Evolutionary conservation across 192 early-diverging fungal species (phyloP).

Genomic region (Phycomyces blakesleeanus): DNA sequence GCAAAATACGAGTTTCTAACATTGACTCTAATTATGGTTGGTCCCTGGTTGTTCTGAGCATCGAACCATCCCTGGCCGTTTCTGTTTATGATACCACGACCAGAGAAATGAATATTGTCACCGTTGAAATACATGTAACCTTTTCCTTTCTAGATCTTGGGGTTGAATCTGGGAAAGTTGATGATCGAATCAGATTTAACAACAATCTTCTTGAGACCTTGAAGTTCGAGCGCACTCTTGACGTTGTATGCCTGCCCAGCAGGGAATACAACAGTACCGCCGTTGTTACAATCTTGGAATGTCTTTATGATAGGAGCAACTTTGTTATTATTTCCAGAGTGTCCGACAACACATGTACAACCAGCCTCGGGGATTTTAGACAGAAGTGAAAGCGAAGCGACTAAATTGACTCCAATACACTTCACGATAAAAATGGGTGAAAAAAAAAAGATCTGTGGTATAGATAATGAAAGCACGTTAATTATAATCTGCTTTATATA

Average conservation of each 20-base stretch:
- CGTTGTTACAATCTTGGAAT: slow-evolving; percentile 13
- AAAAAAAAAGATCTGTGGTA: too few relatives aligned
- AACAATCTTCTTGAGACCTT: slow-evolving; percentile 3
- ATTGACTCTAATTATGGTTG: slow-evolving; percentile 6
- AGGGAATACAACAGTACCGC: slow-evolving; percentile 19
- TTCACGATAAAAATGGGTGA: too few relatives aligned
- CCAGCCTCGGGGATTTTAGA: slow-evolving; percentile 3
- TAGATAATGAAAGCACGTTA: too few relatives aligned
- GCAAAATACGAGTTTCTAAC: slow-evolving; percentile 15
- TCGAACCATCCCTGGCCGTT: slow-evolving; percentile 14
- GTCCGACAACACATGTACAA: slow-evolving; percentile 12
- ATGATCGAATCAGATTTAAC: slow-evolving; percentile 13
- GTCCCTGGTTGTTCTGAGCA: too few relatives aligned
- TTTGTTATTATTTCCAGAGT: slow-evolving; percentile 8
- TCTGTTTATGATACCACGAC: slow-evolving; percentile 12
- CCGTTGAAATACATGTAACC: slow-evolving; percentile 13
- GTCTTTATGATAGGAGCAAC: slow-evolving; percentile 3
- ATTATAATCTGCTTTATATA: too few relatives aligned
- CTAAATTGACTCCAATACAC: too few relatives aligned
- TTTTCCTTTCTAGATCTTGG: slow-evolving; percentile 1
- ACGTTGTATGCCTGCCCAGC: slow-evolving; percentile 8
- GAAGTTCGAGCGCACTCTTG: slow-evolving; percentile 1
- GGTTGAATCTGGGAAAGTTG: slow-evolving; percentile 5
- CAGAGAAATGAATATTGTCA: slow-evolving; percentile 8
- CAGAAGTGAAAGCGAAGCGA: slow-evolving; percentile 5